Evolutionary conservation across 2,329 filamentous ascomycete genomes (phyloP), one percentile per base, ranked within the genome.

Genomic region (Phyllosticta ampelicida): DNA sequence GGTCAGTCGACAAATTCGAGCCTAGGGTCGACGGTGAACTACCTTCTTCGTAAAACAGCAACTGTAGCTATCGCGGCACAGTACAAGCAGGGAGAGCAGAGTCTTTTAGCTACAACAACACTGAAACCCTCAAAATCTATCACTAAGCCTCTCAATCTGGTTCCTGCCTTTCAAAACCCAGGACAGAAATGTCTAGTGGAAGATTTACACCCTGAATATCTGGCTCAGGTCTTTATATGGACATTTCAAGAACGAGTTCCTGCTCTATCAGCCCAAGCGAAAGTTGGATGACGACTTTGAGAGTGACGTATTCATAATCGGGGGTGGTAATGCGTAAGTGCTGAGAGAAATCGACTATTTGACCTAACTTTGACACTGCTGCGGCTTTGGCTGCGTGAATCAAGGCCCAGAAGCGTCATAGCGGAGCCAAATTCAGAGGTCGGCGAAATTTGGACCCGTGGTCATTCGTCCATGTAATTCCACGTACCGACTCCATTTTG

Each of bases 371-470:
- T 8, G 19, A 16, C 36, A 62, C 58, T 20, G 71, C 65, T 0
- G 44, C 71, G 0, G 56, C 65, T 8, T 65, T 71, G 1, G 68
- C 71, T 0, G 72, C 72, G 0, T 69, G 73, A 1, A 64, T 75
- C 8, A 75, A 76, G 53, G 69, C 73, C 0, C 49, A 75, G 0
- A 67, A 69, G 63, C 48, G 54, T 75, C 16, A 66, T 75, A n/a
- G 55, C 70, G 8, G 73, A 76, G 18, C 64, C 63, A 5, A 72
- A 74, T 18, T 48, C 66, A 1, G 61, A 63, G 1, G 61, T 69
- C 0, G 74, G 74, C 1, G 73, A 75, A 59, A 75, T 72, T 59
- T 76, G 74, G 74, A 63, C 64, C 0, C 59, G 63, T 3, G 68
- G 74, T 1, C 75, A 76, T 53, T 73, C 75, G 54, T 69, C 20